A percentile compares a stretch with the other conserved stretches of the same genome.
These are phyloP conservation scores for Cucurbita maxima DNA, from an alignment of 306 rosid genomes.

Conservation along the genomic window DNA sequence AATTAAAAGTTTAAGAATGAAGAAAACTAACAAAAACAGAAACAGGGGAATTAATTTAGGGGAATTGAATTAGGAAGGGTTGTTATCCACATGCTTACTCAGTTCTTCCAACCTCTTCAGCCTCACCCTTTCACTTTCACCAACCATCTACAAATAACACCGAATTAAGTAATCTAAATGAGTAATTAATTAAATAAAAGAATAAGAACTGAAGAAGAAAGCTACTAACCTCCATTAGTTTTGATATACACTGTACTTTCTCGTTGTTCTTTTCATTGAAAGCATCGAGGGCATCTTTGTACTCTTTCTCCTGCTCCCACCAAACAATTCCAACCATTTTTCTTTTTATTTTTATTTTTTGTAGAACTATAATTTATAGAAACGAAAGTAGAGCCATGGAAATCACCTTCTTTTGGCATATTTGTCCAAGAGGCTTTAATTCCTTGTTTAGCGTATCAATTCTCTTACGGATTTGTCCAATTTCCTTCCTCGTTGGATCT, in stretches of 20 bases:
- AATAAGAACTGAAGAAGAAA: neutral
- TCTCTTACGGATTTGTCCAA: conserved; percentile 62
- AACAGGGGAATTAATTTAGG: neutral
- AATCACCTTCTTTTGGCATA: conserved; percentile 77
- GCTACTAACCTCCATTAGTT: conserved; percentile 31
- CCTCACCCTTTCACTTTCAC: conserved; percentile 7
- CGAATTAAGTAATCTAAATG: neutral
- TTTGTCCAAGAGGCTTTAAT: conserved; percentile 79
- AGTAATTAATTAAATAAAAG: neutral
- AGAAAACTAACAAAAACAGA: neutral
- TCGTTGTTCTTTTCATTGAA: conserved; percentile 78
- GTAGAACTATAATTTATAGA: neutral
- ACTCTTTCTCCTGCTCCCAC: conserved; percentile 67
- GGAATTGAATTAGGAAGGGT: neutral
- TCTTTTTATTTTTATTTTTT: no score
- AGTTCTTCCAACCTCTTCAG: conserved; percentile 10
- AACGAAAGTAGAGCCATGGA: neutral
- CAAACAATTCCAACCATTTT: neutral
- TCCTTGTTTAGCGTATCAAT: conserved; percentile 81
- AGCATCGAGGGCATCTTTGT: conserved; percentile 74
- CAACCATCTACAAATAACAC: neutral
- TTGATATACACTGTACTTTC: conserved; percentile 36
- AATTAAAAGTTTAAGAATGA: no score
- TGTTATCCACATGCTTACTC: conserved; percentile 9
- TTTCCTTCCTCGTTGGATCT: conserved; percentile 96